Evolutionary conservation across 2,329 filamentous ascomycete species (phyloP).

Genomic region (Fonsecaea erecta): DNA sequence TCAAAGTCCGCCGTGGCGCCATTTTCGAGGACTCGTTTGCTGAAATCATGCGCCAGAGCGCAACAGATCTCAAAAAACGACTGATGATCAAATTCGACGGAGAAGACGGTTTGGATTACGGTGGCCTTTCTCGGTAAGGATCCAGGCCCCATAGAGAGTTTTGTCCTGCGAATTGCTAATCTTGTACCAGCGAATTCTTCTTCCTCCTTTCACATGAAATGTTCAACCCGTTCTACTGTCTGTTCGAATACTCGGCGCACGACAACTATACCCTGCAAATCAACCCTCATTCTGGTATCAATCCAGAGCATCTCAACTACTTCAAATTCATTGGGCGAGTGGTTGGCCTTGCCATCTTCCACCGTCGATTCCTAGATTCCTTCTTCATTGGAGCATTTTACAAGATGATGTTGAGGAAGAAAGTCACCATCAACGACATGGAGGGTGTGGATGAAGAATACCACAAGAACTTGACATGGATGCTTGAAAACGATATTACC

Average conservation of each 20-base stretch:
- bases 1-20: conserved; percentile 93
- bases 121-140: conserved; percentile 79
- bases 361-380: conserved; percentile 93
- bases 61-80: conserved; percentile 94
- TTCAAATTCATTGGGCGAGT: conserved; percentile 99
- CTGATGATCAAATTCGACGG: conserved; percentile 99
- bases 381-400: conserved; percentile 99
- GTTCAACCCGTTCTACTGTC: conserved; percentile 99
- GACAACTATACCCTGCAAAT: conserved; percentile 99
- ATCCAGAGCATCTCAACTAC: conserved; percentile 98
- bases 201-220: conserved; percentile 99
- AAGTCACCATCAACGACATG: conserved; percentile 91
- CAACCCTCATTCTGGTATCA: conserved; percentile 98
- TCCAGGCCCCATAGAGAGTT: not conserved
- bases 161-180: conserved; percentile 17
- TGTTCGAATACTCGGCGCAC: conserved; percentile 99
- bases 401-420: conserved; percentile 98
- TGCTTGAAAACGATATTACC: conserved; percentile 95
- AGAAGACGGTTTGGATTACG: conserved; percentile 96
- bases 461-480: conserved; percentile 95
- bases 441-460: conserved; percentile 98
- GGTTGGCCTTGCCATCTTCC: conserved; percentile 96
- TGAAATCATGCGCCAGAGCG: conserved; percentile 95
- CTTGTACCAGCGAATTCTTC: conserved; percentile 80
- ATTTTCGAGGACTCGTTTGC: conserved; percentile 99